A percentile compares a stretch with the other conserved stretches of the same genome.
These are phyloP conservation scores for Ulota crispa DNA, from an alignment of 225 moss, liverwort and hornwort species.

Conservation along the genomic window DNA sequence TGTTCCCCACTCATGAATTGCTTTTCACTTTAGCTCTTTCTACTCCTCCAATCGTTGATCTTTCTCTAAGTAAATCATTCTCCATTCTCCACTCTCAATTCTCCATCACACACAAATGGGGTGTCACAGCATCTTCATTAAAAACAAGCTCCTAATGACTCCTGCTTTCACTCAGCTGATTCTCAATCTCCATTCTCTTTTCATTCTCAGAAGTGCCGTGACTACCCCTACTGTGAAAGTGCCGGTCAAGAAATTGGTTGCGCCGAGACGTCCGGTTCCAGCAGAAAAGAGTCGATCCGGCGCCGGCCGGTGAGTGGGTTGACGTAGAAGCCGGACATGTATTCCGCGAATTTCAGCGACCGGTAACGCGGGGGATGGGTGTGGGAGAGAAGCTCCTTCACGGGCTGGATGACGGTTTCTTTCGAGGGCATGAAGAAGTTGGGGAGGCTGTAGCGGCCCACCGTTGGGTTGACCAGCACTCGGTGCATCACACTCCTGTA, in stretches of 20 bases:
- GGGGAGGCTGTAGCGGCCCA: conserved; percentile 54
- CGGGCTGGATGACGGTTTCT: conserved; percentile 47
- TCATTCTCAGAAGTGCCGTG: no score
- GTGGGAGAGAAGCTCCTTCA: conserved; percentile 44
- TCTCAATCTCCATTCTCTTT: no score
- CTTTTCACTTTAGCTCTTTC: no score
- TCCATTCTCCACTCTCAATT: no score
- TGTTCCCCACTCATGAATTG: no score
- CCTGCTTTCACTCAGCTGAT: no score
- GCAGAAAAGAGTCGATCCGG: conserved; percentile 30
- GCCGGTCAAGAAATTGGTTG: not conserved
- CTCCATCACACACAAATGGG: no score
- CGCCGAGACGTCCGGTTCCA: not conserved
- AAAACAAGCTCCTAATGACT: no score
- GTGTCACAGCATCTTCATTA: no score
- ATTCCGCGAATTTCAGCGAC: conserved; percentile 47
- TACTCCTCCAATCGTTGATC: no score
- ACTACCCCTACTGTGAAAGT: no score
- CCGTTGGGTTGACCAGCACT: conserved; percentile 40
- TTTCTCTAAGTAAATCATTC: no score
- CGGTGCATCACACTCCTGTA: conserved; percentile 71
- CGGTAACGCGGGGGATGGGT: conserved; percentile 45
- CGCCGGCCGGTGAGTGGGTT: conserved; percentile 29
- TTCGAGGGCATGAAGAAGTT: conserved; percentile 52
- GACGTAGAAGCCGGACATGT: conserved; percentile 40